Base-by-base conservation (phyloP, 1,284 basidiomycete species). In the Omphalotus olearius region DNA sequence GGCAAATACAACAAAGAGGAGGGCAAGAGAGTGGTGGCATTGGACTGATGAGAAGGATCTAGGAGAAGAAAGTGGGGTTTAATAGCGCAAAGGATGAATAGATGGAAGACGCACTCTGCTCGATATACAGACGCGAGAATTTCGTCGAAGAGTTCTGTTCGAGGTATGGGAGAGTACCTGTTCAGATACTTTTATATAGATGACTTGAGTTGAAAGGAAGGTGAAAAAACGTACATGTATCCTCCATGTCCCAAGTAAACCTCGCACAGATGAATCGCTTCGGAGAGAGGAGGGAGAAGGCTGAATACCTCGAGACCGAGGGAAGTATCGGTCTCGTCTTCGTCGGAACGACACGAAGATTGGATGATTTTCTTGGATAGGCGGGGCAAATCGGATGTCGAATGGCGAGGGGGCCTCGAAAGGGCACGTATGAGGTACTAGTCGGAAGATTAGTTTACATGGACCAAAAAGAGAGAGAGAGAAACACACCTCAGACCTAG, bases 1-100 rank as follows among this genome's bases (percentile, higher is more conserved):
- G 13, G 79, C 71, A 54, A 81, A 74, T 13, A 85, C 67, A 41
- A 74, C 71, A 59, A 82, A 84, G 7, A 86, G 66, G 23, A 86
- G 67, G 0, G 79, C 66, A 1, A 83, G 65, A 0, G 72, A 64
- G 56, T 85, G 80, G 17, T 72, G 60, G 33, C 57, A 62, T 13
- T 59, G 53, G 46, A 71, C 55, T 4, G 56, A 57, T 33, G 69
- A 66, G 33, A 68, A 71, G 4, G 67, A 68, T 18, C 70, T 72
- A 23, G 25, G 38, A 46, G 38, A 13, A 14, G 42, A 60, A 13
- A 61, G 5, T 23, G 23, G 35, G 55, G n/a, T n/a, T n/a, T n/a
- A n/a, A n/a, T n/a, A n/a, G n/a, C n/a, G n/a, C n/a, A n/a, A n/a
- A n/a, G n/a, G n/a, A n/a, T n/a, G n/a, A n/a, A n/a, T 6, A 17